A percentile compares a stretch with the other conserved stretches of the same genome.
phyloP scores from a whole-genome alignment of 306 rosid genomes.

The Cicer chorassanicum region DNA sequence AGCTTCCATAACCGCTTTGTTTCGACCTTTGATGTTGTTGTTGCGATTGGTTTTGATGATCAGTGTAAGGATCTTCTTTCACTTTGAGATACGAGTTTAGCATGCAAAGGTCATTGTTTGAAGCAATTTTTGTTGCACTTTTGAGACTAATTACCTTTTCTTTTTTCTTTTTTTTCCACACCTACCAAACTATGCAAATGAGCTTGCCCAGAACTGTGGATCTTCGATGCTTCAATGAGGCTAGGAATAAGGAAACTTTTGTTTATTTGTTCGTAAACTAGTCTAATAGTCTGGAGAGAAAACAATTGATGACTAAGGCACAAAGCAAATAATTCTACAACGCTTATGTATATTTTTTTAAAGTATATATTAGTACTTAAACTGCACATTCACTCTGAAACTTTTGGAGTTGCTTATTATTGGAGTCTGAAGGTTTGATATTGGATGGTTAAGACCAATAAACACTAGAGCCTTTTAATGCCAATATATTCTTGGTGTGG shows the following conservation, averaged over 20 bases:
- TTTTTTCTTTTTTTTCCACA: background rate
- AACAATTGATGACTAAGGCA: constrained; percentile 30
- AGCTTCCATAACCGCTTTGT: constrained; percentile 83
- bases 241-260: constrained; percentile 28
- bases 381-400: too few species aligned
- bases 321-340: constrained; percentile 1
- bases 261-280: constrained; percentile 35
- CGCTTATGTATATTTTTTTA: constrained; percentile 1
- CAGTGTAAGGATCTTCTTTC: constrained; percentile 55
- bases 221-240: constrained; percentile 38
- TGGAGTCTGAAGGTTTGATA: too few species aligned
- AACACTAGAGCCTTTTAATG: too few species aligned
- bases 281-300: constrained; percentile 19
- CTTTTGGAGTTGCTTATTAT: too few species aligned
- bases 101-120: constrained; percentile 82
- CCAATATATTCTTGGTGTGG: too few species aligned
- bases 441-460: too few species aligned
- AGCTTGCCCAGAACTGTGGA: constrained; percentile 25
- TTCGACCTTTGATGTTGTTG: constrained; percentile 29
- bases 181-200: constrained; percentile 36
- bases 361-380: too few species aligned
- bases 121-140: constrained; percentile 62
- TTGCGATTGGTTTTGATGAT: constrained; percentile 35
- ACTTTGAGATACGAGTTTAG: constrained; percentile 57
- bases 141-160: constrained; percentile 63